Evolutionary conservation across 495 filamentous ascomycete genomes (phyloP), one percentile per base, ranked within the genome.

Genomic region (Aspergillus affinis): DNA sequence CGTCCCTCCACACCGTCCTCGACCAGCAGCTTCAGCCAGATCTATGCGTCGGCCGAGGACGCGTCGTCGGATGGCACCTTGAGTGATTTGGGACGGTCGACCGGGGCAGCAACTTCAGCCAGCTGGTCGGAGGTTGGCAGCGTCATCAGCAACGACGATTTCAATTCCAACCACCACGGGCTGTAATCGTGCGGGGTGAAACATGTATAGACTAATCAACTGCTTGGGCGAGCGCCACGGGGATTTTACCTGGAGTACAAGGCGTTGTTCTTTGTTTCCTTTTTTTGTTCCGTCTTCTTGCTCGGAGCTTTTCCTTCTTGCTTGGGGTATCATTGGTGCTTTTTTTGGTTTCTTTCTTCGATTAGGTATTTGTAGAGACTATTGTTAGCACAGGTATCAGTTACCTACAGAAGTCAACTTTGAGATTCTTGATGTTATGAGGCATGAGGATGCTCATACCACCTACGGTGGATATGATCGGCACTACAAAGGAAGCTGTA

Each of bases 91-190:
- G 87, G 78, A 18, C 66, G 60, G 8, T 70, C 70, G 6, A 57
- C 68, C 20, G 82, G 84, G 7, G 77, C 84, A 45, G 70, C 72
- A 46, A 93, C 89, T 9, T 88, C 89, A 0, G 81, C 82, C 32
- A 89, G 85, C 70, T 93, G 90, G 90, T 89, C 88, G 4, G 89
- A 93, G 57, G 83, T 93, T 9, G 89, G 87, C 17, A 92, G 89
- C 65, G 83, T 86, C 32, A 76, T 90, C 30, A 90, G 88, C 69
- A 84, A 71, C 19, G 74, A 79, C 12, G 76, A 78, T 68, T 65
- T 65, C 36, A 41, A 41, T 15, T 12, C 36, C 13, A 41, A 41
- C 30, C 69, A 70, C 41, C 72, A 77, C 69, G 69, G 69, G 17
- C 55, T 68, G 45, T 65, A 58, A 52, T 45, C 57, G 51, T 45